A percentile compares a stretch with the other conserved stretches of the same genome.
Conservation (phyloP, 257 asterid species). For the Solanum megistacrolobum region DNA sequence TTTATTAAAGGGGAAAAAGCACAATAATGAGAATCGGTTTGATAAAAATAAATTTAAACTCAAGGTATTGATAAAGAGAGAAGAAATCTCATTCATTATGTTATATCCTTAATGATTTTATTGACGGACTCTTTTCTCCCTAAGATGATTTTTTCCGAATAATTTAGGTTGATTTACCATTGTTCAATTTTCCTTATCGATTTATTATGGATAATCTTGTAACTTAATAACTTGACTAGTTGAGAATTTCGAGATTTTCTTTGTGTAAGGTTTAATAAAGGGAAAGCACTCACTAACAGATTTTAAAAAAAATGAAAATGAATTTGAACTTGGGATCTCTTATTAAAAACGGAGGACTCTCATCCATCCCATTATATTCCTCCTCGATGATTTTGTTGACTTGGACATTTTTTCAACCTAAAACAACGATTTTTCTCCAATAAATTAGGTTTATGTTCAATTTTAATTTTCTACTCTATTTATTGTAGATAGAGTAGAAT, state of each 20-base stretch:
- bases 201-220: neutral
- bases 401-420: neutral
- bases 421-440: neutral
- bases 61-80: too few species aligned
- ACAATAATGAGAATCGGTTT: neutral
- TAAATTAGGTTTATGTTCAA: neutral
- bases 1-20: neutral
- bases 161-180: neutral
- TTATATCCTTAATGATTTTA: neutral
- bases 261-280: neutral
- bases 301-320: rapidly evolving
- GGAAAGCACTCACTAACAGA: neutral
- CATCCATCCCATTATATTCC: neutral
- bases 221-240: neutral
- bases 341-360: neutral
- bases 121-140: neutral
- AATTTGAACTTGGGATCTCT: neutral
- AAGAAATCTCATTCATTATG: neutral
- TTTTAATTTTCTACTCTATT: neutral
- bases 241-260: neutral
- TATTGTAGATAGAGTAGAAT: neutral
- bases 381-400: neutral
- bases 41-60: too few species aligned
- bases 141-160: neutral
- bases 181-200: neutral